Evolutionary conservation across 2,329 filamentous ascomycete genomes (phyloP), one percentile per base, ranked within the genome.

Genomic region (Trichoderma breve): DNA sequence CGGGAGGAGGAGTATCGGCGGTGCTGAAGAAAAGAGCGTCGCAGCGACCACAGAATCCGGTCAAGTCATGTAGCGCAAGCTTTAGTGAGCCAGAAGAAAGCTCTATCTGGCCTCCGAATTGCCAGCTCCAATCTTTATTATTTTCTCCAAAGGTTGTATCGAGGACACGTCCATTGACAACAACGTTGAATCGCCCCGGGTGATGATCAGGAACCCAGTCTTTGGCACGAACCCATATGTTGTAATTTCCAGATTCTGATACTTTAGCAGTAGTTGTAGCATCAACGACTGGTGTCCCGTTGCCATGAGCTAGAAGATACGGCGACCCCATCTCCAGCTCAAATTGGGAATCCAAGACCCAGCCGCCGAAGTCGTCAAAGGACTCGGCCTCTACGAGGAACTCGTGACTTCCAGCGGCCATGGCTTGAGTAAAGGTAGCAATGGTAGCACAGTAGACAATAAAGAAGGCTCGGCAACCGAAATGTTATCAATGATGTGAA

Each of bases 221-320:
- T 26, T 68, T 68, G 65, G 53, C 51, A 30, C 65, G 65, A 24
- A 68, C 65, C 51, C 65, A 68, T 30, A 68, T n/a, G 9, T 58
- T 43, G 21, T 68, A 58, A 15, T 8, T 53, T 0, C 47, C 47
- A 12, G 47, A 24, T 53, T 53, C 11, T 3, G 47, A 53, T 24
- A 53, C 47, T 21, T 24, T 6, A 21, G 24, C 47, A 3, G 21
- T 24, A 1, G 47, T 58, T 43, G 28, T 55, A 15, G 24, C 65
- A n/a, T 68, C 21, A 8, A 18, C n/a, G 0, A 68, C 51, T 9
- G 65, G 65, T 21, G 12, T 58, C 8, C 51, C 65, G 15, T 32
- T 68, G 11, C 65, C 65, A 30, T 68, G 65, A n/a, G 65, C 65
- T 4, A 68, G 53, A n/a, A 58, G 53, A 3, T 68, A 68, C 6